phyloP scores from a whole-genome alignment of 345 rosid genomes.

The Eucalyptus melliodora region DNA sequence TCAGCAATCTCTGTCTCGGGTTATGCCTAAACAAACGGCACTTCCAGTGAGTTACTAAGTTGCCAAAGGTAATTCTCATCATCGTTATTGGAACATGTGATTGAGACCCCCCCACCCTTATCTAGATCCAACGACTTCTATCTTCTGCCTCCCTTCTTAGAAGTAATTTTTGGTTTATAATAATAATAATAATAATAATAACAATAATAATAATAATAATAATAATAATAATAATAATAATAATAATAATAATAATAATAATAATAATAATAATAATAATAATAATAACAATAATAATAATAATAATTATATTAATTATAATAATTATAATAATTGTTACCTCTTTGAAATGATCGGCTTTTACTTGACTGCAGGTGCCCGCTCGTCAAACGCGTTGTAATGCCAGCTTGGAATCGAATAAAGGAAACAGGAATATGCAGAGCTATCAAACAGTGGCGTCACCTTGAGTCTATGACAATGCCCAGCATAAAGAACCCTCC shows the following conservation, averaged over 20 bases:
- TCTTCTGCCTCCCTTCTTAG: background rate
- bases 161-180: background rate
- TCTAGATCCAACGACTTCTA: background rate
- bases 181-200: too few relatives aligned
- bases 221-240: too few relatives aligned
- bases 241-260: background rate
- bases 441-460: conserved; percentile 57
- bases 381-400: conserved; percentile 41
- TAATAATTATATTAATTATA: too few relatives aligned
- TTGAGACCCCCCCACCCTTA: background rate
- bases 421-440: conserved; percentile 58
- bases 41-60: background rate
- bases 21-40: background rate
- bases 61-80: background rate
- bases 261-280: background rate
- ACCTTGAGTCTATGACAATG: conserved; percentile 87
- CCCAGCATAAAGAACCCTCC: conserved; percentile 68
- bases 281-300: background rate
- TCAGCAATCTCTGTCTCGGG: background rate
- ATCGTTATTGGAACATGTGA: background rate
- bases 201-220: background rate
- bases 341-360: background rate
- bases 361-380: conserved; percentile 41
- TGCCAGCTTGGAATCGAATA: conserved; percentile 89
- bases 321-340: background rate